phyloP scores from a whole-genome alignment of 2,329 filamentous ascomycete species.

The Aurifilum marmelostoma region DNA sequence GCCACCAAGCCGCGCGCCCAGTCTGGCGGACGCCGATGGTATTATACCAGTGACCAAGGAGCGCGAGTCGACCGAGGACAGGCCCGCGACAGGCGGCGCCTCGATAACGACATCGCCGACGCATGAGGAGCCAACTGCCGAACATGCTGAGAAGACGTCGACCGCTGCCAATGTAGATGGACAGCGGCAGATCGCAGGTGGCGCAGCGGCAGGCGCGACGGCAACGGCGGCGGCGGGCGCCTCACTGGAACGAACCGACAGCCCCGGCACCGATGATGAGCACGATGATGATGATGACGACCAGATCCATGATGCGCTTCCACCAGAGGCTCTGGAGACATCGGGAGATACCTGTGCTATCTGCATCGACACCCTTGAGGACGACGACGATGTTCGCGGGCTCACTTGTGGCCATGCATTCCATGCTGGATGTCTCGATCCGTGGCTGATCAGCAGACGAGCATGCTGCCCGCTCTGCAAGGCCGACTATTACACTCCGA shows the following conservation, averaged over 20 bases:
- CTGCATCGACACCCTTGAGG: constrained; percentile 90
- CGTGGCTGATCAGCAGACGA: constrained; percentile 91
- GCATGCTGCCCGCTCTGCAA: constrained; percentile 98
- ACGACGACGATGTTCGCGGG: constrained; percentile 93
- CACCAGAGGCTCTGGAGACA: constrained; percentile 77
- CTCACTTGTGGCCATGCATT: constrained; percentile 97
- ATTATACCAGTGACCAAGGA: constrained; percentile 53
- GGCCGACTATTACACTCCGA: constrained; percentile 94
- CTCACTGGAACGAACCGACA: constrained; percentile 22
- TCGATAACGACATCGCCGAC: constrained; percentile 37
- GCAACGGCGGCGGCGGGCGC: constrained; percentile 17
- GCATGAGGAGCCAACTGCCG: constrained; percentile 18
- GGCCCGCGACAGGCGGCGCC: constrained; percentile 37
- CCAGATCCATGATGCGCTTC: constrained; percentile 80
- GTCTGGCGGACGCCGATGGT: constrained; percentile 69
- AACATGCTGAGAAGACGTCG: constrained; percentile 25
- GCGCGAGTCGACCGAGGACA: constrained; percentile 48
- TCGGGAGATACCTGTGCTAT: constrained; percentile 95
- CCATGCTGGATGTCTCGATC: constrained; percentile 93
- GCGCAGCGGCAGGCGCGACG: constrained; percentile 25
- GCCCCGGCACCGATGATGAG: constrained; percentile 33
- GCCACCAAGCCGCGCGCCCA: constrained; percentile 72
- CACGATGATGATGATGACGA: constrained; percentile 76
- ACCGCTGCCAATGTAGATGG: background rate
- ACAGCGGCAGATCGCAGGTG: constrained; percentile 18